Conservation (phyloP, 129 eudicot genomes). For the Centaurea solstitialis region DNA sequence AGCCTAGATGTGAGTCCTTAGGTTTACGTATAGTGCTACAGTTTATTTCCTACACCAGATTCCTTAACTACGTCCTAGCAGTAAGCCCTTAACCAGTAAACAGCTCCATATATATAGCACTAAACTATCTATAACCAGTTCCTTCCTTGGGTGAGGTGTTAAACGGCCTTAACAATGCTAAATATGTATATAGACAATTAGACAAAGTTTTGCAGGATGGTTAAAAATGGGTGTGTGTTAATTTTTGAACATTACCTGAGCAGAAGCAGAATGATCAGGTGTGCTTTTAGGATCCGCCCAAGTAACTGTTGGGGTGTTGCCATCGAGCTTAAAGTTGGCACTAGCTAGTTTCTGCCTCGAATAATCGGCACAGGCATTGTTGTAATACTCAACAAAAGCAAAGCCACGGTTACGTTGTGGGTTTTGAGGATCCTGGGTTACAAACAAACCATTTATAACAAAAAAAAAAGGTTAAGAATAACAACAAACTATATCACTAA, state of each 20-base stretch:
- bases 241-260: conserved; percentile 65
- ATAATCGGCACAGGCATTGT: conserved; percentile 98
- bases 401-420: conserved; percentile 92
- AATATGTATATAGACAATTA: not conserved
- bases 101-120: not conserved
- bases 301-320: conserved; percentile 85
- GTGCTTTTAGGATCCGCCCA: conserved; percentile 98
- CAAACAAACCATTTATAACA: conserved; percentile 1
- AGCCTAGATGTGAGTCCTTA: not conserved
- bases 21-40: not conserved
- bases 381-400: conserved; percentile 96
- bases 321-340: conserved; percentile 81
- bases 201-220: not conserved
- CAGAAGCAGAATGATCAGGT: conserved; percentile 85
- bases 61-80: not conserved
- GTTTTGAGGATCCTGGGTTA: conserved; percentile 78
- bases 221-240: not conserved
- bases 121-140: not conserved
- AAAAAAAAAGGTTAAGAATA: not conserved
- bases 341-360: conserved; percentile 84
- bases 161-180: not conserved
- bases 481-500: not conserved
- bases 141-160: not conserved
- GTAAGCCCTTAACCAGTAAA: not conserved
- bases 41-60: not conserved